Conservation (phyloP, 1,139 yeast genomes). For the Suzukiozyma palmioleophila region DNA sequence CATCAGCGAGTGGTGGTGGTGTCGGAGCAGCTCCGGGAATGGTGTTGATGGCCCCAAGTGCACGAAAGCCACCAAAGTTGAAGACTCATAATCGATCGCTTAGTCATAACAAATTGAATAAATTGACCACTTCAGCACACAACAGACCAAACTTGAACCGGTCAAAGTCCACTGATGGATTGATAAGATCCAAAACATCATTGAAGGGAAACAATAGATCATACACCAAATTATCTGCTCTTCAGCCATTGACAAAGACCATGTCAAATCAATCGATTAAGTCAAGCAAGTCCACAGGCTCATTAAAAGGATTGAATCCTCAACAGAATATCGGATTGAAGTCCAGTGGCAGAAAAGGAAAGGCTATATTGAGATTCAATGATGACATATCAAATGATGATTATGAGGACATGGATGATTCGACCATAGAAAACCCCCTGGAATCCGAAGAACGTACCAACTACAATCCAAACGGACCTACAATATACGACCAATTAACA, state of each 20-base stretch:
- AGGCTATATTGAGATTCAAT: constrained; percentile 37
- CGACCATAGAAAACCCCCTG: constrained; percentile 10
- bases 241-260: constrained; percentile 41
- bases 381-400: constrained; percentile 30
- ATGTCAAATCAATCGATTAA: constrained; percentile 26
- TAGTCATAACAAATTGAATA: constrained; percentile 29
- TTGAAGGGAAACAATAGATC: constrained; percentile 37
- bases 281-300: constrained; percentile 31
- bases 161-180: constrained; percentile 43
- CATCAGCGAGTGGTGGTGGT: too few relatives aligned
- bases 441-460: constrained; percentile 6
- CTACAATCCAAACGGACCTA: not conserved
- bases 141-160: constrained; percentile 33
- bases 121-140: constrained; percentile 15
- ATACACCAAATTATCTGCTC: constrained; percentile 30
- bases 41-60: too few relatives aligned
- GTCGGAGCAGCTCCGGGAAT: too few relatives aligned
- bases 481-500: constrained; percentile 13
- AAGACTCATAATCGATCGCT: constrained; percentile 28
- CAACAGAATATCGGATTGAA: constrained; percentile 29
- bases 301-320: constrained; percentile 29
- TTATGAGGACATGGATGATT: constrained; percentile 23
- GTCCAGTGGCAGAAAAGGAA: constrained; percentile 36
- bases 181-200: constrained; percentile 20
- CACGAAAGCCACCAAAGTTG: constrained; percentile 4